Conservation (phyloP, 805 yeast genomes). For the Lachancea quebecensis region DNA sequence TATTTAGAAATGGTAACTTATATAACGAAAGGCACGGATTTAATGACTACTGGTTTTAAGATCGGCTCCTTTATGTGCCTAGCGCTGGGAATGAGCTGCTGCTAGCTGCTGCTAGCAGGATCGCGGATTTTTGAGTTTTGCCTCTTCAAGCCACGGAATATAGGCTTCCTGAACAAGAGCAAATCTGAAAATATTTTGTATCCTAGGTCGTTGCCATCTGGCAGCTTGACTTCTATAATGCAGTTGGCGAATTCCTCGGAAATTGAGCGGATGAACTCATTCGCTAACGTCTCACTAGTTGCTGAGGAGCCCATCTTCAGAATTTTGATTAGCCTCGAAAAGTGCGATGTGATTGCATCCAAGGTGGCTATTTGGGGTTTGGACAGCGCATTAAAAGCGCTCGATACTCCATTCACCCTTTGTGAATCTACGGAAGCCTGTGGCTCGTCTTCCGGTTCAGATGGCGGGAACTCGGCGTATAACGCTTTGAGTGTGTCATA, state of each 20-base stretch:
- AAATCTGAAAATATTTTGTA: constrained; percentile 55
- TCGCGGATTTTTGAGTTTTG: constrained; percentile 11
- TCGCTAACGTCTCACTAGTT: constrained; percentile 27
- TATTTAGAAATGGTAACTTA: background rate
- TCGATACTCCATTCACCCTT: constrained; percentile 58
- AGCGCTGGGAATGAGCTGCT: background rate
- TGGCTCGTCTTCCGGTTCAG: constrained; percentile 18
- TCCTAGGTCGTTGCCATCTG: constrained; percentile 54
- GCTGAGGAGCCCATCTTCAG: constrained; percentile 38
- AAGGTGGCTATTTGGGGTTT: constrained; percentile 70
- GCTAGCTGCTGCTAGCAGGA: background rate
- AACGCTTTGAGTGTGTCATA: constrained; percentile 65
- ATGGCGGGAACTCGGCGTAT: constrained; percentile 45
- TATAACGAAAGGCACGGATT: background rate
- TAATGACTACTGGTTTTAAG: too few relatives aligned
- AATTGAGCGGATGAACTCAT: constrained; percentile 39
- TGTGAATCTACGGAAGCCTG: constrained; percentile 19
- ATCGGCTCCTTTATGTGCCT: too few relatives aligned
- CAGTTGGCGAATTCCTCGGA: constrained; percentile 63
- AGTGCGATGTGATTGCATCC: constrained; percentile 73
- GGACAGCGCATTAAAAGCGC: constrained; percentile 59
- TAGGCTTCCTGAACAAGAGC: constrained; percentile 47
- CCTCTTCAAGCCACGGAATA: constrained; percentile 57
- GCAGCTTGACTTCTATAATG: constrained; percentile 39
- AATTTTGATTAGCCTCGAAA: constrained; percentile 53